These are phyloP conservation scores for Botrytis elliptica DNA, from an alignment of 2,329 filamentous ascomycete species.

Conservation along the genomic window DNA sequence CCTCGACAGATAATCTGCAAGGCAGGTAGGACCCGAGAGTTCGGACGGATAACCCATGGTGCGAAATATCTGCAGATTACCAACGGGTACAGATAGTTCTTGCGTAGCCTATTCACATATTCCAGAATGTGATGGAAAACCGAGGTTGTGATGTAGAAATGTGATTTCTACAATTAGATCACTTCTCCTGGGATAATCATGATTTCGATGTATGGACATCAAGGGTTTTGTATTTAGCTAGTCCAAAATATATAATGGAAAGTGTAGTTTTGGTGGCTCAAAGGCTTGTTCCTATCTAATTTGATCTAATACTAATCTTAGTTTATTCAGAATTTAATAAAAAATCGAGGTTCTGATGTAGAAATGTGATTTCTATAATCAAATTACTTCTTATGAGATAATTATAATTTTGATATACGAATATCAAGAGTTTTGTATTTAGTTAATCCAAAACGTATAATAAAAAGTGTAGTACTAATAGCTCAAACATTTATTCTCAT, in stretches of 20 bases:
- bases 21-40: too few relatives aligned
- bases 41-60: fast-evolving
- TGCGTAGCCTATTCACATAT: too few relatives aligned
- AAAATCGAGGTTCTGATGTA: neutral
- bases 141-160: neutral
- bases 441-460: fast-evolving
- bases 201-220: fast-evolving
- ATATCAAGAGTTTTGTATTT: fast-evolving
- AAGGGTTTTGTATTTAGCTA: fast-evolving
- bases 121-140: neutral
- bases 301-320: too few relatives aligned
- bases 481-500: neutral
- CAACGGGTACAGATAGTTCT: too few relatives aligned
- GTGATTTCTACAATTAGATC: too few relatives aligned
- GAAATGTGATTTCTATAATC: neutral
- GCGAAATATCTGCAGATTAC: too few relatives aligned
- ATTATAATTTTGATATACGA: neutral
- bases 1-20: too few relatives aligned
- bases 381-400: too few relatives aligned
- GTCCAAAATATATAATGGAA: fast-evolving
- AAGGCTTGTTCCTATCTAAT: neutral
- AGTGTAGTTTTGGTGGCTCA: neutral
- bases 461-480: neutral
- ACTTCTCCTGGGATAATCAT: neutral
- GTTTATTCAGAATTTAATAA: too few relatives aligned